These are phyloP conservation scores for Magnusiomyces sp. DNA, from an alignment of 1,139 yeast genomes.

Conservation along the genomic window DNA sequence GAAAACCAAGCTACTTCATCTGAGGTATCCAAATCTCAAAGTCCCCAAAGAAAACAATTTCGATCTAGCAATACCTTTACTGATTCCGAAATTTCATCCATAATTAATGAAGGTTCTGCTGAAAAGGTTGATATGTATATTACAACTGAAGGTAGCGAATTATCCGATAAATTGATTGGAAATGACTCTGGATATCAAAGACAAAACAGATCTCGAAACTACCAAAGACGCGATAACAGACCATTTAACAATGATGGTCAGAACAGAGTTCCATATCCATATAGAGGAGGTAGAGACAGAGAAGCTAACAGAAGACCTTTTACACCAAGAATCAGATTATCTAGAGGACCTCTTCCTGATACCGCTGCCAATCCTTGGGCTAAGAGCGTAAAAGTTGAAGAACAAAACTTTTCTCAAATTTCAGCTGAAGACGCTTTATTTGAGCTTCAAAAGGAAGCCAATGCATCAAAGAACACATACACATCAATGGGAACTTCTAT, in stretches of 20 bases:
- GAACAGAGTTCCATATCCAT: too few relatives aligned
- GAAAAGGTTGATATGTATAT: slow-evolving; percentile 19
- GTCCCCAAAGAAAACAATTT: not conserved
- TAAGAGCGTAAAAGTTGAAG: not conserved
- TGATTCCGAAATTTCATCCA: slow-evolving; percentile 6
- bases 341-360: not conserved
- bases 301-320: not conserved
- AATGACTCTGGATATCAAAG: too few relatives aligned
- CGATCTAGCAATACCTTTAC: not conserved
- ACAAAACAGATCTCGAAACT: not conserved
- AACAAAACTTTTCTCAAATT: not conserved
- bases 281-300: too few relatives aligned
- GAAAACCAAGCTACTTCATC: too few relatives aligned
- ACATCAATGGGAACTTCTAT: slow-evolving; percentile 6
- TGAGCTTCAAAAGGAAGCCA: slow-evolving; percentile 4
- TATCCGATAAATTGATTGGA: slow-evolving; percentile 4
- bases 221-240: not conserved
- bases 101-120: slow-evolving; percentile 7
- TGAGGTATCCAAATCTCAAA: too few relatives aligned
- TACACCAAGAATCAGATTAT: not conserved
- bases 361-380: too few relatives aligned
- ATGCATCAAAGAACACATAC: not conserved
- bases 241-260: not conserved
- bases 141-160: slow-evolving; percentile 11
- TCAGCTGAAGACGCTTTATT: slow-evolving; percentile 11